Evolutionary conservation across 1,284 basidiomycete genomes (phyloP).

Genomic region (Pseudozyma tsukubaensis): DNA sequence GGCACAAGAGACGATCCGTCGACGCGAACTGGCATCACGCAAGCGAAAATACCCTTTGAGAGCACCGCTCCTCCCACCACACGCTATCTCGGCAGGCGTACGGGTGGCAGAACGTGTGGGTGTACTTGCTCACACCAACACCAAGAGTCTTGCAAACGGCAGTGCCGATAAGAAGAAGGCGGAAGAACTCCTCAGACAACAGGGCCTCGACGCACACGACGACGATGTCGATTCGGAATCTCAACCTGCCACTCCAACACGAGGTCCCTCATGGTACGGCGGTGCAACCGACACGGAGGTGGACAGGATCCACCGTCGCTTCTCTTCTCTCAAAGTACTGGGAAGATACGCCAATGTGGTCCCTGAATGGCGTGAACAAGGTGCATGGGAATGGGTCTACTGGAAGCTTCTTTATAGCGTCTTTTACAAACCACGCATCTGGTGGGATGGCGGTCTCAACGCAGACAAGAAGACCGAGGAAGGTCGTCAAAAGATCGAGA

Average conservation of each 20-base stretch:
- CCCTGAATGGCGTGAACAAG: conserved; percentile 72
- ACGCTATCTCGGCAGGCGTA: conserved; percentile 36
- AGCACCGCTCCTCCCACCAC: conserved; percentile 39
- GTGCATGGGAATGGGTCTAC: conserved; percentile 66
- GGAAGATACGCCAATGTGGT: conserved; percentile 70
- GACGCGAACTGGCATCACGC: conserved; percentile 30
- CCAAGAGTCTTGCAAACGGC: conserved; percentile 2
- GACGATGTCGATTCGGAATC: conserved; percentile 7
- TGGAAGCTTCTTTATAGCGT: conserved; percentile 54
- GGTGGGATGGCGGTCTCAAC: conserved; percentile 65
- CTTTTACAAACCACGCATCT: conserved; percentile 55
- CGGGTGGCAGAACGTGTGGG: conserved; percentile 40
- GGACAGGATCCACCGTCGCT: conserved; percentile 69
- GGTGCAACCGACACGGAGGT: conserved; percentile 64
- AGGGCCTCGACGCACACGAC: conserved; percentile 11
- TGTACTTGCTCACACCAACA: conserved; percentile 26
- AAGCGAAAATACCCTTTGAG: conserved; percentile 39
- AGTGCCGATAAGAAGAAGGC: conserved; percentile 8
- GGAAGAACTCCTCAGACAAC: conserved; percentile 16
- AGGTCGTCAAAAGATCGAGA: conserved; percentile 41
- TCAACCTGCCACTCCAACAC: conserved; percentile 10
- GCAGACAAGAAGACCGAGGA: conserved; percentile 40
- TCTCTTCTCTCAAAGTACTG: conserved; percentile 51
- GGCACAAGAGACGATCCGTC: conserved; percentile 52
- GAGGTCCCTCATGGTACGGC: conserved; percentile 48